Evolutionary conservation across 768 basidiomycete genomes (phyloP).

Genomic region (Lenzites betulinus): DNA sequence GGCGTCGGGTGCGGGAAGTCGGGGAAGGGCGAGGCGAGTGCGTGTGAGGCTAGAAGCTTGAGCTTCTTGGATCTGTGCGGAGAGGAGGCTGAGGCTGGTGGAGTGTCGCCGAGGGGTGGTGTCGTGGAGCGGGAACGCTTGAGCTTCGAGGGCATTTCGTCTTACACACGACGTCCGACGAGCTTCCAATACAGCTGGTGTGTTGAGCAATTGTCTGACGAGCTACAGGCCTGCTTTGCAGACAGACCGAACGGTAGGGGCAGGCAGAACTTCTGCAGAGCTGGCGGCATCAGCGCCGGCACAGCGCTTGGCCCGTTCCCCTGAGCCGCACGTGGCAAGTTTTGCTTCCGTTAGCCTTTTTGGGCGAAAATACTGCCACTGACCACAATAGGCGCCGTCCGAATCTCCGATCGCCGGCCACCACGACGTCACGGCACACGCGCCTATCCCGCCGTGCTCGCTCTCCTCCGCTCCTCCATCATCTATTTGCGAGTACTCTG

Average conservation of each 20-base stretch:
- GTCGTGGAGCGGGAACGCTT: conserved; percentile 23
- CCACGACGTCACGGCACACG: background rate
- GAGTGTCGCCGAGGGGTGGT: background rate
- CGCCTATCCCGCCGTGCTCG: background rate
- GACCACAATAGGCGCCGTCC: background rate
- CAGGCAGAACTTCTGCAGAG: no score
- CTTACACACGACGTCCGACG: background rate
- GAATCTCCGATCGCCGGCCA: background rate
- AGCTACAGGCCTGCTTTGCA: background rate
- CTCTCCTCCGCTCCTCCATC: background rate
- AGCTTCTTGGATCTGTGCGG: conserved; percentile 46
- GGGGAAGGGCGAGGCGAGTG: conserved; percentile 48
- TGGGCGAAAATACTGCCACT: background rate
- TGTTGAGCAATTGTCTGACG: background rate
- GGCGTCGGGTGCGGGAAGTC: conserved; percentile 47
- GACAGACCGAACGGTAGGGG: background rate
- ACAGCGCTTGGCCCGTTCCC: background rate
- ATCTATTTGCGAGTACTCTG: background rate
- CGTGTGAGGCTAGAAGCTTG: conserved; percentile 48
- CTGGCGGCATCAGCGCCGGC: background rate
- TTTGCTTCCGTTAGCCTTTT: conserved; percentile 10
- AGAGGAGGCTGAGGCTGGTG: conserved; percentile 11
- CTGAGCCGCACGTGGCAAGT: conserved; percentile 10
- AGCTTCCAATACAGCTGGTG: no score
- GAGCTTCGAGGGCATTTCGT: conserved; percentile 19